These are phyloP conservation scores for Geranium incanum DNA, from an alignment of 441 rosid genomes.

Conservation along the genomic window DNA sequence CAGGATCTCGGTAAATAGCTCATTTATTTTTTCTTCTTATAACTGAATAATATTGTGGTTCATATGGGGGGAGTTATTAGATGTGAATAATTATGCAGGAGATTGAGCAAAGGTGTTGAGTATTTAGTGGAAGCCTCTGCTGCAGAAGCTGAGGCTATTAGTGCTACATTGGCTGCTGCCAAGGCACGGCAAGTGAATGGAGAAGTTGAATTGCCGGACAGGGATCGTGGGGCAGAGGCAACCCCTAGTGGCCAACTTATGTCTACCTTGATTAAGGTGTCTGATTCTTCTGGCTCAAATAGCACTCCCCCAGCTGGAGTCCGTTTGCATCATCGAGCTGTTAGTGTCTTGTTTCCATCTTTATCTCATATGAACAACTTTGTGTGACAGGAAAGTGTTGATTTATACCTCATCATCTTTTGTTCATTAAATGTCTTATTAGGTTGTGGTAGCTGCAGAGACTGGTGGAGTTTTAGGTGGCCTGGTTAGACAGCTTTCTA, in stretches of 20 bases:
- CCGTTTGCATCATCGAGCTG: constrained; percentile 94
- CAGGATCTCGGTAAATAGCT: constrained; percentile 57
- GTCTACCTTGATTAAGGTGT: constrained; percentile 52
- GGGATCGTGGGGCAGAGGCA: constrained; percentile 88
- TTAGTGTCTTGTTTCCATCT: constrained; percentile 32
- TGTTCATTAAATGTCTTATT: constrained; percentile 20
- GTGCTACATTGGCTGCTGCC: constrained; percentile 92
- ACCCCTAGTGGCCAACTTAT: constrained; percentile 84
- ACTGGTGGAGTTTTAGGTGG: constrained; percentile 97
- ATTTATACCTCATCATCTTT: constrained; percentile 10
- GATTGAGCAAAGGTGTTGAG: constrained; percentile 84
- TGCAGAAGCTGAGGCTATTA: constrained; percentile 97
- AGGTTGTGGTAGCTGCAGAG: constrained; percentile 98
- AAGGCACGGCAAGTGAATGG: constrained; percentile 94
- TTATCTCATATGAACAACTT: constrained; percentile 10
- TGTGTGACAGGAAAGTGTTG: constrained; percentile 12
- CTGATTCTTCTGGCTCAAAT: constrained; percentile 59
- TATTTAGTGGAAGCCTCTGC: constrained; percentile 97
- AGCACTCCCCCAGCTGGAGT: constrained; percentile 66
- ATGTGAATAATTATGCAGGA: constrained; percentile 41
- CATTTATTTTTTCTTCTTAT: constrained; percentile 11
- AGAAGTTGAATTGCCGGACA: constrained; percentile 77
- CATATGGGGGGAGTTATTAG: constrained; percentile 12
- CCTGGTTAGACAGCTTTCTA: constrained; percentile 90
- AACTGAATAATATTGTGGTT: not conserved